Conservation (phyloP, 768 basidiomycete species). For the Amanita pallidorosea region DNA sequence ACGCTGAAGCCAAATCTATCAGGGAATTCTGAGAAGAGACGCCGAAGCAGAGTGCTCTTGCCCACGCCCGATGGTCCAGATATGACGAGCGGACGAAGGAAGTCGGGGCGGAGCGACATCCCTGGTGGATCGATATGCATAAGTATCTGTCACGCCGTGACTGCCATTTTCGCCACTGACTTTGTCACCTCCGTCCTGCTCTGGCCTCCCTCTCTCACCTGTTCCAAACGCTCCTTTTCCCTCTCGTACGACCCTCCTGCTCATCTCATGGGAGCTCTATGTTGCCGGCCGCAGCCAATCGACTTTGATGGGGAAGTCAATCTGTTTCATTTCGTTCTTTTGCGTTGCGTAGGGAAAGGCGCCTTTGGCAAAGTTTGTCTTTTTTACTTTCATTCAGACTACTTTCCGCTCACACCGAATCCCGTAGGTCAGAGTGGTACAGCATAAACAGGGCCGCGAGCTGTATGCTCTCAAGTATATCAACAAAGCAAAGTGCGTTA, state of each 20-base stretch:
- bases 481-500: slow-evolving; percentile 95
- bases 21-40: slow-evolving; percentile 72
- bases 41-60: slow-evolving; percentile 81
- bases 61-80: slow-evolving; percentile 93
- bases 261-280: slow-evolving; percentile 11
- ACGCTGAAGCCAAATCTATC: slow-evolving; percentile 89
- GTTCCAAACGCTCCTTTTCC: slow-evolving; percentile 3
- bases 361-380: slow-evolving; percentile 88
- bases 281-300: slow-evolving; percentile 50
- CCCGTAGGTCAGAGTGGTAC: slow-evolving; percentile 89
- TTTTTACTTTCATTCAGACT: background rate
- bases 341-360: slow-evolving; percentile 96
- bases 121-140: too few relatives aligned
- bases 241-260: slow-evolving; percentile 18
- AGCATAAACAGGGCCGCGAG: slow-evolving; percentile 96
- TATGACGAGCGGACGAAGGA: slow-evolving; percentile 70
- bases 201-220: background rate
- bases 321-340: slow-evolving; percentile 91
- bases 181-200: slow-evolving; percentile 4
- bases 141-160: background rate
- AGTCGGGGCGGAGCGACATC: slow-evolving; percentile 21
- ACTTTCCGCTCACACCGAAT: background rate
- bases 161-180: slow-evolving; percentile 2
- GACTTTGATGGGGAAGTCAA: slow-evolving; percentile 95
- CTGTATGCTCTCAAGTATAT: slow-evolving; percentile 99